Conservation (phyloP, 352 stramenopile genomes). For the Globisporangium polare region DNA sequence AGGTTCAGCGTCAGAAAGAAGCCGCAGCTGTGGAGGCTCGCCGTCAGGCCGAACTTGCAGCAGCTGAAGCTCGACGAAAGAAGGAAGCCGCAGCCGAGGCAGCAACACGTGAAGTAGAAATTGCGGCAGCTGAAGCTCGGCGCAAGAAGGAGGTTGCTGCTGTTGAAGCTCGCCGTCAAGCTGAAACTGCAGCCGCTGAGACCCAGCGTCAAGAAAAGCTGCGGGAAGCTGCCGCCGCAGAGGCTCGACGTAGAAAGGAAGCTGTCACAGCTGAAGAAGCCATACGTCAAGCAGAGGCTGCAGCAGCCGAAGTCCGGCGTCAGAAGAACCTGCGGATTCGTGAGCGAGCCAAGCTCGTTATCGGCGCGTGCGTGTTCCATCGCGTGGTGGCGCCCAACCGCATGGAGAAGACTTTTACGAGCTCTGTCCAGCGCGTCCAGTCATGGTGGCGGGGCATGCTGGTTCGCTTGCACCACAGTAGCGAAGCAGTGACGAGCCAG, state of each 20-base stretch:
- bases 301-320: background rate
- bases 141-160: background rate
- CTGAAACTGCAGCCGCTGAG: background rate
- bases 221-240: background rate
- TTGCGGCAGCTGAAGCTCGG: background rate
- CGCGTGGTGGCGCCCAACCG: slow-evolving; percentile 14
- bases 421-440: slow-evolving; percentile 40
- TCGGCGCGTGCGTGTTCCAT: slow-evolving; percentile 11
- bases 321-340: background rate
- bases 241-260: background rate
- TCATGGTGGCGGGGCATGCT: slow-evolving; percentile 68
- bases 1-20: background rate
- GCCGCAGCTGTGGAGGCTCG: background rate
- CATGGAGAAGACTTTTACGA: background rate
- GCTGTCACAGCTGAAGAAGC: background rate
- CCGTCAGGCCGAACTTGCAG: background rate
- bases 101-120: background rate
- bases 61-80: background rate
- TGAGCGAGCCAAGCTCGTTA: slow-evolving; percentile 3
- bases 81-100: background rate
- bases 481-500: slow-evolving; percentile 33
- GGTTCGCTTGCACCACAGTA: slow-evolving; percentile 48
- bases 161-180: background rate
- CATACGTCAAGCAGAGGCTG: background rate
- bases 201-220: background rate